Evolutionary conservation across 495 filamentous ascomycete genomes (phyloP), one percentile per base, ranked within the genome.

Genomic region (Neurospora sp.): DNA sequence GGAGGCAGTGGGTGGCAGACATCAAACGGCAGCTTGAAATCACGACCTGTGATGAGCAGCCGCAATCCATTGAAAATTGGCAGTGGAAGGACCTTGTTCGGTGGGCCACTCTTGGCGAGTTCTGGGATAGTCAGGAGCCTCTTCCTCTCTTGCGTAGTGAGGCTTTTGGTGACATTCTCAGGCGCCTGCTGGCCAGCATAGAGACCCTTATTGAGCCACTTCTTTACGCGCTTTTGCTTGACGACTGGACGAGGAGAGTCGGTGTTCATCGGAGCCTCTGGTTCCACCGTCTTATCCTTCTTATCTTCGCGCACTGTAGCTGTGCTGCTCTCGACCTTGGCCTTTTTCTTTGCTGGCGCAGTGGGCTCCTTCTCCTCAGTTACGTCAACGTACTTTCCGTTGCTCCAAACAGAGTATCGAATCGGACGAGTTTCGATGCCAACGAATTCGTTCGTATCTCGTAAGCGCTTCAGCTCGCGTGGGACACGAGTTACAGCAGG

Each of bases 11-110:
- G 96, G 22, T 91, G 91, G 84, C 94, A 98, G 48, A 97, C 85
- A 80, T 96, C 91, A 75, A 90, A 97, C 1, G 96, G 96, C 40
- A 99, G 84, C 80, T 92, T 90, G 84, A 96, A 99, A 78, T 97
- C 89, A 73, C 93, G 86, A 35, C 88, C 88, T 61, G 83, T 83
- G 72, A 91, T 85, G 72, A 94, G 79, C n/a, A 90, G 83, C 53
- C 83, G 83, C 68, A 86, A 75, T 9, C 85, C 85, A 37, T 78
- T 82, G 68, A 81, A 85, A 39, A 85, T 83, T 45, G 84, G 84
- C 48, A 78, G 48, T 0, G 82, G 82, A 70, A 83, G 80, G 73
- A 78, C 84, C 76, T 76, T 85, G 75, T 87, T 87, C 3, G 76
- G 73, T 59, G 79, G 78, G 48, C 75, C 74, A 74, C 77, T 80